These are phyloP conservation scores for Calonectria naviculata DNA, from an alignment of 2,329 filamentous ascomycete genomes.

Conservation along the genomic window DNA sequence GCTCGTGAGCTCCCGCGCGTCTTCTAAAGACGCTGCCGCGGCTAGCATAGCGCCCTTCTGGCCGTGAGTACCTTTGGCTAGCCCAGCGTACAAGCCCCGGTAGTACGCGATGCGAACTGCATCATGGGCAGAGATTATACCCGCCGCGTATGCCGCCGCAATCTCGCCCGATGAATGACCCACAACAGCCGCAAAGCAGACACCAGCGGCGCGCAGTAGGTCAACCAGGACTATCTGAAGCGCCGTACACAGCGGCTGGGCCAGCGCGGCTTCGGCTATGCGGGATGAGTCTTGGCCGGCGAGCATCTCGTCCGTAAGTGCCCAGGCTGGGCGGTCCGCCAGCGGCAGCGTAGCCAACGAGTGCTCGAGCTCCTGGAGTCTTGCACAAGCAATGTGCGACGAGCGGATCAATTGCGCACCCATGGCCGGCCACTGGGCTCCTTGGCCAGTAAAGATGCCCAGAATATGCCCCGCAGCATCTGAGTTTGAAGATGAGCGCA, in stretches of 20 bases:
- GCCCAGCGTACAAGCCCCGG: conserved; percentile 12
- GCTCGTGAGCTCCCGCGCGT: conserved; percentile 14
- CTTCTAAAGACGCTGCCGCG: conserved; percentile 32
- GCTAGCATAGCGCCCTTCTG: conserved; percentile 36
- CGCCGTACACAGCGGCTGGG: conserved; percentile 64
- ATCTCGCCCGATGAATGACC: conserved; percentile 54
- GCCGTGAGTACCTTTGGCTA: not conserved
- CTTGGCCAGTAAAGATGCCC: conserved; percentile 49
- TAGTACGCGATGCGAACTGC: conserved; percentile 19
- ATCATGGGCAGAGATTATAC: conserved; percentile 31
- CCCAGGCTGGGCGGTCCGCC: conserved; percentile 37
- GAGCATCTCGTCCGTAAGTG: conserved; percentile 37
- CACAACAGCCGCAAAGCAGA: conserved; percentile 43
- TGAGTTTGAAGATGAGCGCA: conserved; percentile 24
- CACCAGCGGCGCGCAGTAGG: conserved; percentile 42
- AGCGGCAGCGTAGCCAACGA: conserved; percentile 28
- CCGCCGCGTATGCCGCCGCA: conserved; percentile 50
- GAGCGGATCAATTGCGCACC: conserved; percentile 38
- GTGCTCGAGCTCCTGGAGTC: conserved; percentile 36
- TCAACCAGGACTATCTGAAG: conserved; percentile 60
- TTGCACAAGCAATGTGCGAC: conserved; percentile 13
- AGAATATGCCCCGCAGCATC: conserved; percentile 29
- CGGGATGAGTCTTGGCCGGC: conserved; percentile 20
- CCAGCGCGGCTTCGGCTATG: conserved; percentile 49
- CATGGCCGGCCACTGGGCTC: conserved; percentile 49